Evolutionary conservation across 1,284 basidiomycete species (phyloP).

Genomic region (Fereydounia khargensis): DNA sequence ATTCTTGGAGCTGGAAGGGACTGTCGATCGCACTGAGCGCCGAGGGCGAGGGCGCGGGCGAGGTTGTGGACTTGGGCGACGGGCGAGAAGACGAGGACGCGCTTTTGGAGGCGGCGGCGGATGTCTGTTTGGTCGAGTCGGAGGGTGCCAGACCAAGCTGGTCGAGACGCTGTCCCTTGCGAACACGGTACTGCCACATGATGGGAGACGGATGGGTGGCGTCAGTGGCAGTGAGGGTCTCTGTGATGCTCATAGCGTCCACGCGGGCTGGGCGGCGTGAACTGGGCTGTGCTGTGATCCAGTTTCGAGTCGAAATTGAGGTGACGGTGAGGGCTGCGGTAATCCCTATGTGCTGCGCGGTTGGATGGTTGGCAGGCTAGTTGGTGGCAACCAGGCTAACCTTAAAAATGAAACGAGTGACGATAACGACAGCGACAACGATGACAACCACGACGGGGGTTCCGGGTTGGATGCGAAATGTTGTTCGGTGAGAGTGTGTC

Average conservation of each 20-base stretch:
- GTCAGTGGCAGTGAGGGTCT: constrained; percentile 6
- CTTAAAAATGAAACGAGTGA: too few relatives aligned
- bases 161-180: constrained; percentile 36
- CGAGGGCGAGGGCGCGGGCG: constrained; percentile 1
- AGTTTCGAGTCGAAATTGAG: not conserved
- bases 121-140: too few relatives aligned
- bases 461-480: too few relatives aligned
- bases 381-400: too few relatives aligned
- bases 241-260: constrained; percentile 23
- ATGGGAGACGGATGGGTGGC: not conserved
- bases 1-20: constrained; percentile 91
- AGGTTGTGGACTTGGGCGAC: not conserved
- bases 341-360: too few relatives aligned
- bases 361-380: not conserved
- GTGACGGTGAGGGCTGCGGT: not conserved
- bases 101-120: not conserved
- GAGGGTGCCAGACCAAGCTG: constrained; percentile 16
- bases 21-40: constrained; percentile 67
- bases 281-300: not conserved
- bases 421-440: too few relatives aligned
- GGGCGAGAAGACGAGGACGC: constrained; percentile 2
- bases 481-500: too few relatives aligned
- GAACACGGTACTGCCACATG: constrained; percentile 13
- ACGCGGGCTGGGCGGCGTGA: too few relatives aligned
- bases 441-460: too few relatives aligned